phyloP scores from a whole-genome alignment of 2,329 filamentous ascomycete genomes.

The Acarospora socialis region DNA sequence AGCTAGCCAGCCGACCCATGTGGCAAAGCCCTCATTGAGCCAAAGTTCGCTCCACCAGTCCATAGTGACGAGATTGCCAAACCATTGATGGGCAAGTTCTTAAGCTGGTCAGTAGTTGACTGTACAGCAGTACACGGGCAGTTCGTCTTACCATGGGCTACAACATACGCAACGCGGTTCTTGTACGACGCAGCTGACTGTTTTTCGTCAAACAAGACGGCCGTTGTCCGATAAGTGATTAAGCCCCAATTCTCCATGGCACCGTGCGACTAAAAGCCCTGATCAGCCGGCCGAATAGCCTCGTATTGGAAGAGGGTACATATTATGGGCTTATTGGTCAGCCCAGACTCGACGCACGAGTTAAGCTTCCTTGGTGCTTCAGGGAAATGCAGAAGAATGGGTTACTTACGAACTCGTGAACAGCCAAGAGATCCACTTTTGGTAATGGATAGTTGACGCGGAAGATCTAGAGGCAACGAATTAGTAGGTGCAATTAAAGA shows the following conservation, averaged over 20 bases:
- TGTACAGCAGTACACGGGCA: background rate
- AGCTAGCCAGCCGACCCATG: constrained; percentile 93
- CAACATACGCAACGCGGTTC: constrained; percentile 89
- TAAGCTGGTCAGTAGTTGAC: constrained; percentile 3
- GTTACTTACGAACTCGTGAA: constrained; percentile 71
- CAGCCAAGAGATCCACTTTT: constrained; percentile 79
- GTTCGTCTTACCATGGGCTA: constrained; percentile 53
- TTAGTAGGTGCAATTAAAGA: background rate
- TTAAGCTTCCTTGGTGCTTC: no score
- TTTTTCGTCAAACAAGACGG: constrained; percentile 89
- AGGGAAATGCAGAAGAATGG: background rate
- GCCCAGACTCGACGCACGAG: no score
- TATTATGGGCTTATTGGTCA: constrained; percentile 3
- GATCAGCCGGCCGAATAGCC: constrained; percentile 24
- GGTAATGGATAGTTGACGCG: constrained; percentile 85
- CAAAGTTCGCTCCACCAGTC: constrained; percentile 89
- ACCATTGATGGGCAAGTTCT: constrained; percentile 94
- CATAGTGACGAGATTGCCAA: constrained; percentile 90
- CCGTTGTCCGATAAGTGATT: constrained; percentile 89
- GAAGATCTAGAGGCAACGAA: constrained; percentile 44
- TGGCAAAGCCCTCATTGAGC: constrained; percentile 94
- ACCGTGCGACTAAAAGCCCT: constrained; percentile 41
- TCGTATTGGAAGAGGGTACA: no score
- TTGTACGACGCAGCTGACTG: constrained; percentile 81
- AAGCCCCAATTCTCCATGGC: constrained; percentile 97